These are phyloP conservation scores for Candida mesenterica DNA, from an alignment of 1,139 yeast genomes.

Conservation along the genomic window DNA sequence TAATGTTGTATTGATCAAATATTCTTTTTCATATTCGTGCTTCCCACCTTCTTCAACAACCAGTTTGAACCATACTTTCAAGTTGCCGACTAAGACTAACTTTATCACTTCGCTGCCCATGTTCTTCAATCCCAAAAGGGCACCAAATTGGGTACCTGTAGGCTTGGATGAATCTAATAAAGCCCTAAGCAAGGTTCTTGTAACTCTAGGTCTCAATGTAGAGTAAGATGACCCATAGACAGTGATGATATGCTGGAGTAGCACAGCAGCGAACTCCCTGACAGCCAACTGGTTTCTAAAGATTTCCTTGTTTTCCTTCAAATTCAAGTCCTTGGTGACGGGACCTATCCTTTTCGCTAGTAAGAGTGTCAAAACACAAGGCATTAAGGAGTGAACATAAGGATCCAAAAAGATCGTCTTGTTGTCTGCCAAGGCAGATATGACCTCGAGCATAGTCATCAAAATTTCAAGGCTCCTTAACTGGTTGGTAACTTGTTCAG, in stretches of 20 bases:
- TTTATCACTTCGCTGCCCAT: constrained; percentile 88
- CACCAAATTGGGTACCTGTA: constrained; percentile 89
- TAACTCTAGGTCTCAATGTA: constrained; percentile 88
- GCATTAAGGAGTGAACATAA: constrained; percentile 94
- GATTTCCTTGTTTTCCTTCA: constrained; percentile 25
- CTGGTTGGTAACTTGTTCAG: constrained; percentile 92
- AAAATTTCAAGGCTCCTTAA: constrained; percentile 70
- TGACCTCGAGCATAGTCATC: constrained; percentile 87
- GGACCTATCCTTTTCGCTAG: constrained; percentile 90
- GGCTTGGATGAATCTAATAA: constrained; percentile 77
- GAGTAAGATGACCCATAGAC: constrained; percentile 85
- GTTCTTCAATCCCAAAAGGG: constrained; percentile 78
- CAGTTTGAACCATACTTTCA: constrained; percentile 72
- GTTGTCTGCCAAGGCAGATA: constrained; percentile 81
- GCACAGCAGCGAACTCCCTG: constrained; percentile 84
- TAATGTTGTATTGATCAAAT: constrained; percentile 50
- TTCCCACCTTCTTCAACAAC: constrained; percentile 44
- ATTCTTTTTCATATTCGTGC: constrained; percentile 41
- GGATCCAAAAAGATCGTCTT: constrained; percentile 90
- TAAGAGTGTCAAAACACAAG: constrained; percentile 84
- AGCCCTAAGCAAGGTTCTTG: constrained; percentile 88
- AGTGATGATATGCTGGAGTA: constrained; percentile 72
- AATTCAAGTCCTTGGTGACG: constrained; percentile 29
- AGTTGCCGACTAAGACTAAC: constrained; percentile 79
- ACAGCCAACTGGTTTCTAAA: constrained; percentile 56